A percentile compares a stretch with the other conserved stretches of the same genome.
These are phyloP conservation scores for Nannochloropsis salina DNA, from an alignment of 108 stramenopile species.

Conservation along the genomic window DNA sequence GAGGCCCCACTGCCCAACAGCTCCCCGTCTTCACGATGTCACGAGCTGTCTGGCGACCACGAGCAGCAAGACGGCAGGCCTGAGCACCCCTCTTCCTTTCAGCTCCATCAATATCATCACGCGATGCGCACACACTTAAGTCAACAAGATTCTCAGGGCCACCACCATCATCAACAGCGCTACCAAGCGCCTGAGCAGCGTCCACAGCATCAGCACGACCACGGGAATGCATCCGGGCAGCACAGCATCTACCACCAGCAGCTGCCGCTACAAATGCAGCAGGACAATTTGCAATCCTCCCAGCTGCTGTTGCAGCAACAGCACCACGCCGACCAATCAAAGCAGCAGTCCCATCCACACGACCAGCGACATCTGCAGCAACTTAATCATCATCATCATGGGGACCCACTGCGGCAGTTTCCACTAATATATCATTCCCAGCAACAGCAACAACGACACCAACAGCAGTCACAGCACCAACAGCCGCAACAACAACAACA, in stretches of 20 bases:
- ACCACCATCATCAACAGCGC: neutral
- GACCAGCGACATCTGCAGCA: neutral
- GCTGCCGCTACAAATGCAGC: no score
- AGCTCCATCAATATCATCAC: no score
- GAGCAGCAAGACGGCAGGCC: no score
- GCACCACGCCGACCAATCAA: neutral
- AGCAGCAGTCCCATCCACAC: neutral
- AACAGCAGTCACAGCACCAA: slow-evolving; percentile 2
- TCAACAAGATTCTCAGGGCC: neutral
- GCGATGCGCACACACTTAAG: no score
- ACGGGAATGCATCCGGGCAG: no score
- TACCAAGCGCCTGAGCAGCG: neutral
- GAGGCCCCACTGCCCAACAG: no score
- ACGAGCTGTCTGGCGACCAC: no score
- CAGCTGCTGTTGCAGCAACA: neutral
- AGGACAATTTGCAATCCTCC: no score
- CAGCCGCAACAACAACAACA: neutral
- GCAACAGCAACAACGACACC: slow-evolving; percentile 1
- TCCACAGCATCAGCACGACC: neutral
- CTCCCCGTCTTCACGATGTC: no score
- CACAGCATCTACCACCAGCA: no score
- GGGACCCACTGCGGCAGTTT: neutral
- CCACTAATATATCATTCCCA: neutral
- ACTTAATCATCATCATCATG: neutral
- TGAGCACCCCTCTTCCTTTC: no score